Percentiles rank a stretch among this genome's conserved stretches.
Conservation (phyloP, 768 basidiomycete genomes). For the Tricholoma saponaceum region DNA sequence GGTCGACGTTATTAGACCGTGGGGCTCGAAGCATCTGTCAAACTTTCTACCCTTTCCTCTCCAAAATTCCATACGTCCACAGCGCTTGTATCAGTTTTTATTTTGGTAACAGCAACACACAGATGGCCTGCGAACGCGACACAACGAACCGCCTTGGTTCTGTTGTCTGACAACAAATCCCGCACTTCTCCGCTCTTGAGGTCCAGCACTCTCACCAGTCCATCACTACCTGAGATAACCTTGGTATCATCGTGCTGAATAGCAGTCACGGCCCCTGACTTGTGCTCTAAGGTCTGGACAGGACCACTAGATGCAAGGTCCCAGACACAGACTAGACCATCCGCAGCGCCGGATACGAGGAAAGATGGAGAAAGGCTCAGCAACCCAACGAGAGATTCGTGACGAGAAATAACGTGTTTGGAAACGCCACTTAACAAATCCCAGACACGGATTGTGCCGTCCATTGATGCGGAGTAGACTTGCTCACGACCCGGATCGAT, state of each 20-base stretch:
- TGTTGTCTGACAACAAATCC: constrained; percentile 83
- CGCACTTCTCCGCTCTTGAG: constrained; percentile 80
- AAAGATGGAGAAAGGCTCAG: constrained; percentile 85
- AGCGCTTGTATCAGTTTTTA: constrained; percentile 68
- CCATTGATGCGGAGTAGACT: constrained; percentile 97
- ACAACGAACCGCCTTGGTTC: constrained; percentile 81
- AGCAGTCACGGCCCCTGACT: constrained; percentile 98
- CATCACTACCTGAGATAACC: constrained; percentile 91
- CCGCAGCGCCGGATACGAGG: constrained; percentile 94
- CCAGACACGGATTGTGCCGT: constrained; percentile 96
- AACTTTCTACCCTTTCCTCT: constrained; percentile 20
- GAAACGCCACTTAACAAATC: constrained; percentile 78
- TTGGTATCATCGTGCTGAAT: constrained; percentile 99
- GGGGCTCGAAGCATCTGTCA: too few species aligned
- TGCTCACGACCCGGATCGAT: constrained; percentile 85
- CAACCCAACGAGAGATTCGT: constrained; percentile 92
- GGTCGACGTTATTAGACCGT: too few species aligned
- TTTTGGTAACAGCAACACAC: constrained; percentile 90
- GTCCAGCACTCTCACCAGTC: constrained; percentile 98
- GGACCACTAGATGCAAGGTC: constrained; percentile 81
- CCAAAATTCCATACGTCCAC: constrained; percentile 91
- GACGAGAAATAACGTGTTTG: constrained; percentile 78
- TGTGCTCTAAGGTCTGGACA: constrained; percentile 83
- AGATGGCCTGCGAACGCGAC: constrained; percentile 91
- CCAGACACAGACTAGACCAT: constrained; percentile 93